A percentile compares a stretch with the other conserved stretches of the same genome.
These are phyloP conservation scores for Zelopaecilomyces penicillatus DNA, from an alignment of 2,329 filamentous ascomycete genomes.

Conservation along the genomic window DNA sequence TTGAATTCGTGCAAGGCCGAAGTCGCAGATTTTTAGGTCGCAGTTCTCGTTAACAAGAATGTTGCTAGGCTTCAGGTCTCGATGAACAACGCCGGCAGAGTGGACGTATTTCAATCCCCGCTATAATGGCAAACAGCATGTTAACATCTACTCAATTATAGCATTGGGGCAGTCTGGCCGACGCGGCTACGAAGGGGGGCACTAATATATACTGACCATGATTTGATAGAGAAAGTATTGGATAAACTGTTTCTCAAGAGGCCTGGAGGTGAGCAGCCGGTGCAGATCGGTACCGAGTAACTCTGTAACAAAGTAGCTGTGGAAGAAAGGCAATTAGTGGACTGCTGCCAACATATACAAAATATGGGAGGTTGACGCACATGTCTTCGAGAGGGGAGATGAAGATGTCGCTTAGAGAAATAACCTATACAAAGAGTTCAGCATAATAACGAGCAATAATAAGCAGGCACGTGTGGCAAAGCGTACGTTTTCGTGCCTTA, in stretches of 20 bases:
- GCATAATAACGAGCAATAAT: not conserved
- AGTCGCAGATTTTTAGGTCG: slow-evolving; percentile 99
- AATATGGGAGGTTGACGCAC: slow-evolving; percentile 35
- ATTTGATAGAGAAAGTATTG: slow-evolving; percentile 99
- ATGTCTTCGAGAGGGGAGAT: slow-evolving; percentile 98
- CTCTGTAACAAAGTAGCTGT: slow-evolving; percentile 95
- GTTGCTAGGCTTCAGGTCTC: slow-evolving; percentile 96
- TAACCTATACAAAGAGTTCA: slow-evolving; percentile 53
- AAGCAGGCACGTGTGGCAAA: slow-evolving; percentile 5
- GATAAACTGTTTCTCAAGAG: slow-evolving; percentile 98
- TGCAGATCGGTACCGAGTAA: slow-evolving; percentile 94
- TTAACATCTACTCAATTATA: not conserved
- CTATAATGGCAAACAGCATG: slow-evolving; percentile 37
- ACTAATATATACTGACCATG: slow-evolving; percentile 49
- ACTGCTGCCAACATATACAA: not conserved
- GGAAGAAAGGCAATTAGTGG: slow-evolving; percentile 9
- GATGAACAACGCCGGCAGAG: slow-evolving; percentile 94
- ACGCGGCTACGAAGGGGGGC: not conserved
- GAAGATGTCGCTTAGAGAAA: slow-evolving; percentile 98
- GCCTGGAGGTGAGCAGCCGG: slow-evolving; percentile 85
- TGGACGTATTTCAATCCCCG: slow-evolving; percentile 98
- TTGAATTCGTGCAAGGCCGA: slow-evolving; percentile 92
- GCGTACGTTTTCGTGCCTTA: slow-evolving; percentile 88
- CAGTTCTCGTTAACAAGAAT: slow-evolving; percentile 99
- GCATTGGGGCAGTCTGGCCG: not conserved